Evolutionary conservation across 345 rosid species (phyloP).

Genomic region (Triadica sebifera): DNA sequence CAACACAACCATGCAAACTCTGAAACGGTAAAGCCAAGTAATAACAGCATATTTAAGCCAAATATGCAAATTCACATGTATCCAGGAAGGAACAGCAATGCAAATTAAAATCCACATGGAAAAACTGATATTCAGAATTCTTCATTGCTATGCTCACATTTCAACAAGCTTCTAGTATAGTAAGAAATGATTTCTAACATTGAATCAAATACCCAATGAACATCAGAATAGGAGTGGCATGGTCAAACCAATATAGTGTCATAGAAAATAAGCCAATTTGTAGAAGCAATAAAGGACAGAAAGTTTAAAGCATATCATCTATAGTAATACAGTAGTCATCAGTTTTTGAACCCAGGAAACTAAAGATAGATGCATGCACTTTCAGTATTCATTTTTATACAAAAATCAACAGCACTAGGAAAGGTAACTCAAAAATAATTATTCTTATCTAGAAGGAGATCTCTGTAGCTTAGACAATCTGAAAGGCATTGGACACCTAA

Average conservation of each 20-base stretch:
- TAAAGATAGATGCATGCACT: not conserved
- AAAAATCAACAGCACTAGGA: not conserved
- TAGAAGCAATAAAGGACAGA: not conserved
- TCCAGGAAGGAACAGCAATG: not conserved
- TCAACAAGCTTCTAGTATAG: not conserved
- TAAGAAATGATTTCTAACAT: not conserved
- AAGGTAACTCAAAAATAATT: not conserved
- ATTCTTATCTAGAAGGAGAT: not conserved
- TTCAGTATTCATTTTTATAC: not conserved
- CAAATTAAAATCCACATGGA: not conserved
- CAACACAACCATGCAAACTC: not conserved
- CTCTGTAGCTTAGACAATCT: not conserved
- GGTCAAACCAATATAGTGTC: too few species aligned
- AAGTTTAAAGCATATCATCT: not conserved
- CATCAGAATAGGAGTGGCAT: not conserved
- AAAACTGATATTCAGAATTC: not conserved
- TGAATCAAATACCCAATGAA: not conserved
- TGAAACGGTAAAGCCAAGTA: not conserved
- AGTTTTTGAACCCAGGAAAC: not conserved
- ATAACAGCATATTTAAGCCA: not conserved
- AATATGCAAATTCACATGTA: not conserved
- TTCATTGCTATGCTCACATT: not conserved
- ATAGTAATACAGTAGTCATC: not conserved
- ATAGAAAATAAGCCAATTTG: too few species aligned
- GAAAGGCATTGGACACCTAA: not conserved